Percentiles rank a stretch among this genome's conserved stretches.
These are phyloP conservation scores for Phytophthora palmivora DNA, from an alignment of 352 stramenopile species.

Conservation along the genomic window DNA sequence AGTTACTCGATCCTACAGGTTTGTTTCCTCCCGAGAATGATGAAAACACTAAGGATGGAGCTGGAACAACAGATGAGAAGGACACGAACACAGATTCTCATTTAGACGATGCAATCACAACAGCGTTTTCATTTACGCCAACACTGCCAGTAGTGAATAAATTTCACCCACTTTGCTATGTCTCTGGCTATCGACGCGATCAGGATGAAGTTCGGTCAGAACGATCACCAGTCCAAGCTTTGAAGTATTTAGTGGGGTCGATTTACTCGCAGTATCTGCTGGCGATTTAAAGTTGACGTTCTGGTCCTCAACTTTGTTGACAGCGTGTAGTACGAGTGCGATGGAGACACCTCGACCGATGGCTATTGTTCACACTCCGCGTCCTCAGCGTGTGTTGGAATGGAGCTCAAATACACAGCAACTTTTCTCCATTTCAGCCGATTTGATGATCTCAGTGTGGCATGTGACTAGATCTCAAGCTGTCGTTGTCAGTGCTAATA, in stretches of 20 bases:
- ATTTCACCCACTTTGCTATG: conserved; percentile 79
- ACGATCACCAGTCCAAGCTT: conserved; percentile 72
- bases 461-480: conserved; percentile 42
- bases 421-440: conserved; percentile 78
- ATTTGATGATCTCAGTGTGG: conserved; percentile 76
- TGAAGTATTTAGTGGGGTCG: conserved; percentile 72
- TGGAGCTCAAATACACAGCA: conserved; percentile 61
- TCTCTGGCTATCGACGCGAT: conserved; percentile 70
- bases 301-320: conserved; percentile 72
- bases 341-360: conserved; percentile 71
- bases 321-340: conserved; percentile 61
- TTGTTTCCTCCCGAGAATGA: conserved; percentile 48
- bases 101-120: conserved; percentile 11
- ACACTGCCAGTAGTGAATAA: conserved; percentile 66
- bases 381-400: conserved; percentile 75
- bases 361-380: conserved; percentile 67
- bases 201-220: conserved; percentile 82
- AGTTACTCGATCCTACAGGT: conserved; percentile 61
- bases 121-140: conserved; percentile 40
- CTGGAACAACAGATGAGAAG: conserved; percentile 8
- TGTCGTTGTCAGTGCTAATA: conserved; percentile 18
- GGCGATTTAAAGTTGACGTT: conserved; percentile 85
- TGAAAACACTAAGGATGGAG: conserved; percentile 19
- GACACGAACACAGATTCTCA: conserved; percentile 2
- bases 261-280: conserved; percentile 72